Base-by-base conservation (phyloP, 2,329 filamentous ascomycete species). In the Ceratocystis albifundus region DNA sequence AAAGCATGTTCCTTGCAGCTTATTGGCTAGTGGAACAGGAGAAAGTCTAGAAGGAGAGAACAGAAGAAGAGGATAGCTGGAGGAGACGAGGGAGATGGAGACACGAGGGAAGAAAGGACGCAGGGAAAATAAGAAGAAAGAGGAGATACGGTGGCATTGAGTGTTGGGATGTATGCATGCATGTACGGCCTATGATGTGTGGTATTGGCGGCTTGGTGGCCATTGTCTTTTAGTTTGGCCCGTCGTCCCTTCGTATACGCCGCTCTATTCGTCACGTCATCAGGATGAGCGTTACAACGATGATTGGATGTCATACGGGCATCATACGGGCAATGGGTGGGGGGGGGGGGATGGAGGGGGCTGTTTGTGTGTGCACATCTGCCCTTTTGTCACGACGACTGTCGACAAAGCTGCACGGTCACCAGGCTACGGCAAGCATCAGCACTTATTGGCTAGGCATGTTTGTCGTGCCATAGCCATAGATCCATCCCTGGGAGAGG, bases 1-100 rank as follows among this genome's bases (percentile, higher is more conserved):
- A 36, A 12, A 36, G 55, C 28, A 36, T n/a, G 28, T 32, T 30
- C 20, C 28, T 7, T 59, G 28, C 28, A n/a, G 25, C 28, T 59
- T 28, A 59, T 59, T 59, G 55, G 55, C 17, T 30, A 53, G 17
- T 8, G 12, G 55, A 3, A n/a, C 12, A 6, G n/a, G n/a, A 36
- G 32, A 36, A n/a, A 17, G 55, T 59, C 55, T 59, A n/a, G 55
- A 59, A 59, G 55, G 30, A 8, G 28, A 36, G 36, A 59, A 30
- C n/a, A 59, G 55, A 59, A 36, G 28, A 17, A 59, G 30, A 25
- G 7, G 30, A 32, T 32, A 32, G 30, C 30, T 32, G 30, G 6
- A 4, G 32, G 28, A 59, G 48, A 53, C 4, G 20, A 25, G 12
- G 22, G 10, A 22, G n/a, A 15, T n/a, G 4, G 12, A 22, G 3